Evolutionary conservation across 2,329 filamentous ascomycete species (phyloP).

Genomic region (Biscogniauxia sp.): DNA sequence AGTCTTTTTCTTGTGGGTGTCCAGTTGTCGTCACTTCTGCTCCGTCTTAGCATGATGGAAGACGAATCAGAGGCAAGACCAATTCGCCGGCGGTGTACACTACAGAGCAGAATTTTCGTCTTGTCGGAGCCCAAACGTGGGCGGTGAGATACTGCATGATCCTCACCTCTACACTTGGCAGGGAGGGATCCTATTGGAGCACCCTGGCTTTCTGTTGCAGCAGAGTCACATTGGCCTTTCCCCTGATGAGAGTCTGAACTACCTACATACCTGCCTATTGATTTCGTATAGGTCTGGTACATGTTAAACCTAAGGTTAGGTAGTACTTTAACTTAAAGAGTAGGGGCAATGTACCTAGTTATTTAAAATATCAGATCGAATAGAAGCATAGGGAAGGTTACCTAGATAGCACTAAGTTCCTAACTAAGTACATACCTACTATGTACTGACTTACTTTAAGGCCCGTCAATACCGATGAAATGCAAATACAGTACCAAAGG

Average conservation of each 20-base stretch:
- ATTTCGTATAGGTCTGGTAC: no score
- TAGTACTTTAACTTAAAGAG: no score
- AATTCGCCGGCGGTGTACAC: slow-evolving; percentile 16
- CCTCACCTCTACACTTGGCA: slow-evolving; percentile 21
- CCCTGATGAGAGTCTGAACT: slow-evolving; percentile 4
- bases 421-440: no score
- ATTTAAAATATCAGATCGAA: no score
- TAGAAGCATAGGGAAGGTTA: no score
- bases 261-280: no score
- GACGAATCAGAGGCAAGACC: background rate
- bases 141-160: slow-evolving; percentile 27
- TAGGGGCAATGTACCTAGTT: no score
- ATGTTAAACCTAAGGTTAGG: no score
- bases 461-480: no score
- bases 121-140: slow-evolving; percentile 7
- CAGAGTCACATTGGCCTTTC: slow-evolving; percentile 21
- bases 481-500: no score
- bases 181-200: slow-evolving; percentile 27
- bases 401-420: no score
- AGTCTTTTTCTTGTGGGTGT: background rate
- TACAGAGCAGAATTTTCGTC: slow-evolving; percentile 1
- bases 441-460: no score
- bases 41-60: background rate
- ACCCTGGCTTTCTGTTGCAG: slow-evolving; percentile 15
- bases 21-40: background rate